Base-by-base conservation (phyloP, 2,329 filamentous ascomycete species). In the Coniochaeta sp. region DNA sequence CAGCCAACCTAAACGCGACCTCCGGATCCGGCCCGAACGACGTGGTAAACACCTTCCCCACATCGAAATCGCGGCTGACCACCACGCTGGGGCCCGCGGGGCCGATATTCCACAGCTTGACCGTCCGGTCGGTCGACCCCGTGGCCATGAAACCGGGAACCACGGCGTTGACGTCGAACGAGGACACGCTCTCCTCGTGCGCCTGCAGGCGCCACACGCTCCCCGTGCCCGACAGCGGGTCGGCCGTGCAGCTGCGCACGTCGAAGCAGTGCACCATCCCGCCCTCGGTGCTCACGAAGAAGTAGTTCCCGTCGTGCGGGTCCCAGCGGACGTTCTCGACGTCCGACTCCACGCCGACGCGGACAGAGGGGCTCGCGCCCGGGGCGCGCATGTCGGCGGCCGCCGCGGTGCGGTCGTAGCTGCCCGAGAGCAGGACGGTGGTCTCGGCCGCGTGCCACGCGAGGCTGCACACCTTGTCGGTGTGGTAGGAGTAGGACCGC, bases 381-480 rank as follows among this genome's bases (percentile, higher is more conserved):
- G 93, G 92, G 24, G 93, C 90, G 65, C 95, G 86, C 93, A 99
- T 97, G 72, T 99, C 95, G 3, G 91, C 90, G n/a, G 91, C 92
- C 9, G 96, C 91, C 10, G 96, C 83, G 3, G 93, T 98, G 65
- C 92, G 87, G 74, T 99, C 95, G 77, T 98, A 99, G 71, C 91
- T 96, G 62, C 95, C 95, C 69, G 89, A 96, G 62, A 99, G 82
- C 26, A 99, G 82, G 22, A 96, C 86, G 0, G 95, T 97, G 2
- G 93, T 87, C 73, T 97, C 90, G 50, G 82, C 84, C 0, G 90
- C 84, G 78, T 98, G 91, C 95, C 96, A 99, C 65, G 93, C 89
- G 60, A 99, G 79, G 24, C 93, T 91, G 82, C 93, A 99, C 65
- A 98, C 93, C 79, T 99, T 99, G 81, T 97, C 95, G 38, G 91